These are phyloP conservation scores for Termitomyces sp. DNA, from an alignment of 768 basidiomycete genomes.

Conservation along the genomic window DNA sequence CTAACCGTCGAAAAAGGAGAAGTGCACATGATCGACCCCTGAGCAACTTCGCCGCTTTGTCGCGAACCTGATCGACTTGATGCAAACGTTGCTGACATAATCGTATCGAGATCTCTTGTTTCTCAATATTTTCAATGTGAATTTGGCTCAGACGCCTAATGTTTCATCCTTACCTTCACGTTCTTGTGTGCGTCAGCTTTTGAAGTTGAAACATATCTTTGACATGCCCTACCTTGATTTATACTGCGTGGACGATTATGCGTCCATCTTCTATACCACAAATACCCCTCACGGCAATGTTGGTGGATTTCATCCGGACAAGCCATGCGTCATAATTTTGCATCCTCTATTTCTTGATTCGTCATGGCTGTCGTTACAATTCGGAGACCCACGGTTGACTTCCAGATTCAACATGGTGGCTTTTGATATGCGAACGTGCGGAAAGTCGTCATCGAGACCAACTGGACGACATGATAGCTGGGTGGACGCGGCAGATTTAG, in stretches of 20 bases:
- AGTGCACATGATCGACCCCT: background rate
- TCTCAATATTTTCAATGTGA: constrained; percentile 1
- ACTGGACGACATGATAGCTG: constrained; percentile 62
- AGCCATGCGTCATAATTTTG: constrained; percentile 62
- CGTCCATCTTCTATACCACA: constrained; percentile 67
- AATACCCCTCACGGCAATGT: constrained; percentile 56
- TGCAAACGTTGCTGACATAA: constrained; percentile 8
- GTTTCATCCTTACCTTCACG: constrained; percentile 6
- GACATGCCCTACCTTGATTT: constrained; percentile 68
- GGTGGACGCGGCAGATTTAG: constrained; percentile 77
- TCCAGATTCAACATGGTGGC: constrained; percentile 64
- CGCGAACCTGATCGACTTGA: background rate
- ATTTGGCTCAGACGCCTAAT: background rate
- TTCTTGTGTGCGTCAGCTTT: background rate
- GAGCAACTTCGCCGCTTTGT: background rate
- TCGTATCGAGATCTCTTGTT: constrained; percentile 10
- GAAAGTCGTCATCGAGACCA: constrained; percentile 48
- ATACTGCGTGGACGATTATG: constrained; percentile 56
- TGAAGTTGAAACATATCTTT: background rate
- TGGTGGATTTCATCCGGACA: constrained; percentile 57
- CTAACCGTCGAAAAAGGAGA: background rate
- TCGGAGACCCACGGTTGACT: constrained; percentile 59
- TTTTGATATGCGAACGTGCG: constrained; percentile 64
- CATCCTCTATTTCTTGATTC: constrained; percentile 67
- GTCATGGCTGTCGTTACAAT: constrained; percentile 60